Evolutionary conservation across 331 rosid genomes (phyloP).

Genomic region (Saraca asoca): DNA sequence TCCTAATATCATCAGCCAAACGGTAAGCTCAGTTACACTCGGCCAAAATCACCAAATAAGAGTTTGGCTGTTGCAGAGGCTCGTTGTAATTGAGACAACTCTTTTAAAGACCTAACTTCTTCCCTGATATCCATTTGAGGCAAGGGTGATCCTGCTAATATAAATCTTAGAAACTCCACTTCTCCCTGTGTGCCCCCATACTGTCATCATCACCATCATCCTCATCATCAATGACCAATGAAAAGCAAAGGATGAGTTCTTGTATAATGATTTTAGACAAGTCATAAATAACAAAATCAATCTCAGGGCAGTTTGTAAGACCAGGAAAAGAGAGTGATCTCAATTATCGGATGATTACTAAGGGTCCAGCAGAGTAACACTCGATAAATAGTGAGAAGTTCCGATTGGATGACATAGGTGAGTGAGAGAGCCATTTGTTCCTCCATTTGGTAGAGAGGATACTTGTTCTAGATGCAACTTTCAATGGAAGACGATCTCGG

Average conservation of each 20-base stretch:
- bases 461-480: not conserved
- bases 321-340: not conserved
- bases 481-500: not conserved
- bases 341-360: not conserved
- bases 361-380: not conserved
- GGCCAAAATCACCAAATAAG: too few relatives aligned
- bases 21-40: too few relatives aligned
- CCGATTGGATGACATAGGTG: not conserved
- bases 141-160: too few relatives aligned
- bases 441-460: not conserved
- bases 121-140: too few relatives aligned
- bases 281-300: not conserved
- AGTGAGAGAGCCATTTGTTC: not conserved
- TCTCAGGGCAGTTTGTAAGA: not conserved
- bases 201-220: too few relatives aligned
- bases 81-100: too few relatives aligned
- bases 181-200: too few relatives aligned
- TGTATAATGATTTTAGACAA: not conserved
- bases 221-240: not conserved
- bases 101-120: too few relatives aligned
- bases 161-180: too few relatives aligned
- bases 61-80: too few relatives aligned
- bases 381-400: not conserved
- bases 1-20: too few relatives aligned
- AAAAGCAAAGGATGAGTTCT: not conserved